Percentiles rank a stretch among this genome's conserved stretches.
Conservation (phyloP, 2,329 filamentous ascomycete genomes). For the Mariannaea sp. region DNA sequence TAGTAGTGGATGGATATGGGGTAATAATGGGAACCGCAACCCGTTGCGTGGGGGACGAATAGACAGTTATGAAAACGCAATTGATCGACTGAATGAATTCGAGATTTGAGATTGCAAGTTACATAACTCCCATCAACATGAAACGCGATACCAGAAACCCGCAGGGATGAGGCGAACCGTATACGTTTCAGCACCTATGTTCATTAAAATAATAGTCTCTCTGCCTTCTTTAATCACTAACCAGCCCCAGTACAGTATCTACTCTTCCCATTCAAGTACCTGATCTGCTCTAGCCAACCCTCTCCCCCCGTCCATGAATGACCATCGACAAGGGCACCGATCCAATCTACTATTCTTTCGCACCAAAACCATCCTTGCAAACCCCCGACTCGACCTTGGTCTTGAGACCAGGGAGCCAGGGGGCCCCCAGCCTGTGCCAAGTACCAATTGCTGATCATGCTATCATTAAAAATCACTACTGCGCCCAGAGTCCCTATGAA, state of each 20-base stretch:
- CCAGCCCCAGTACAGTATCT: conserved; percentile 20
- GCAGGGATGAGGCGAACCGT: not conserved
- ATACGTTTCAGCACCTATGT: conserved; percentile 35
- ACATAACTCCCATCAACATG: conserved; percentile 8
- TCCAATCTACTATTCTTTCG: conserved; percentile 18
- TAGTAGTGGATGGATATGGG: too few relatives aligned
- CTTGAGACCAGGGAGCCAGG: conserved; percentile 26
- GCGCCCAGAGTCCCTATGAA: conserved; percentile 33
- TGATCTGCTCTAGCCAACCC: conserved; percentile 25
- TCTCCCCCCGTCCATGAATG: conserved; percentile 12
- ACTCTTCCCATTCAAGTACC: conserved; percentile 27
- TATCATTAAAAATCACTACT: conserved; percentile 43
- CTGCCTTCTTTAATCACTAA: too few relatives aligned
- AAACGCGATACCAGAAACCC: conserved; percentile 10
- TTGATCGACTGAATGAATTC: too few relatives aligned
- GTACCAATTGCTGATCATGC: conserved; percentile 46
- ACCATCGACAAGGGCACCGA: conserved; percentile 20
- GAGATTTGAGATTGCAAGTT: conserved; percentile 10
- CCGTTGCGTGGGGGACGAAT: not conserved
- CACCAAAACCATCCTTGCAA: conserved; percentile 12
- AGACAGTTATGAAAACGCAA: conserved; percentile 8
- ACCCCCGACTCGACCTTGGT: conserved; percentile 25
- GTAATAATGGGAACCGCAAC: not conserved
- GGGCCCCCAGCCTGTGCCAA: conserved; percentile 38
- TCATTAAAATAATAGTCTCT: conserved; percentile 40